Evolutionary conservation across 495 filamentous ascomycete genomes (phyloP), one percentile per base, ranked within the genome.

Genomic region (Cercophora newfieldiana): DNA sequence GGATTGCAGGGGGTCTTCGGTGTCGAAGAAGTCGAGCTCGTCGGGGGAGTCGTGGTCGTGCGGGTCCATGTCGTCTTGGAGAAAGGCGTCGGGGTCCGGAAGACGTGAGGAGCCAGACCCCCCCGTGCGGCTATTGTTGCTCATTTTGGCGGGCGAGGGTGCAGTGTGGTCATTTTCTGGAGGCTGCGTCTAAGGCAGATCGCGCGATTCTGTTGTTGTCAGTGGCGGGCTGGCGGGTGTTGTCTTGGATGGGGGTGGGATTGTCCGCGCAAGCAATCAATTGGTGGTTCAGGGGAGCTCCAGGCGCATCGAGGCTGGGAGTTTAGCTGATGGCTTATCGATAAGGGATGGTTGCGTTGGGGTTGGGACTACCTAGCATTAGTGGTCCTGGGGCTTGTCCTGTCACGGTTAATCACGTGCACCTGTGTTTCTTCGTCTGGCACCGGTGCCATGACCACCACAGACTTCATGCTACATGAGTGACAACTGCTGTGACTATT

Each of bases 1-100:
- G 60, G 81, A 81, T 54, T 75, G 73, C 18, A 87, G 75, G 48
- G 85, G 80, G 74, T 87, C 86, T 56, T 83, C 70, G 64, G 77
- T 78, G 66, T 77, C 78, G 25, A 81, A 70, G 29, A 82, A 71
- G 66, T 83, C 80, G 58, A 79, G 70, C 54, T 83, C 80, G 75
- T 82, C 80, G 60, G 74, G 70, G 61, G 77, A 72, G 54, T 75
- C 69, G 63, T 75, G 71, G 67, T 71, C 57, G 61, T 63, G 48
- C 67, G 62, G n/a, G n/a, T n/a, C n/a, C n/a, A n/a, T n/a, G 37
- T 66, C 67, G 53, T 63, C 64, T 61, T 74, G 70, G 22, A 74
- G 70, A 26, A 72, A 71, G 57, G n/a, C n/a, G 19, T 37, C 28
- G 21, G 21, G 58, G 58, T 28, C 7, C 3, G 58, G 22, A 28